Base-by-base conservation (phyloP, 192 early-diverging fungal genomes). In the Podila clonocystis region DNA sequence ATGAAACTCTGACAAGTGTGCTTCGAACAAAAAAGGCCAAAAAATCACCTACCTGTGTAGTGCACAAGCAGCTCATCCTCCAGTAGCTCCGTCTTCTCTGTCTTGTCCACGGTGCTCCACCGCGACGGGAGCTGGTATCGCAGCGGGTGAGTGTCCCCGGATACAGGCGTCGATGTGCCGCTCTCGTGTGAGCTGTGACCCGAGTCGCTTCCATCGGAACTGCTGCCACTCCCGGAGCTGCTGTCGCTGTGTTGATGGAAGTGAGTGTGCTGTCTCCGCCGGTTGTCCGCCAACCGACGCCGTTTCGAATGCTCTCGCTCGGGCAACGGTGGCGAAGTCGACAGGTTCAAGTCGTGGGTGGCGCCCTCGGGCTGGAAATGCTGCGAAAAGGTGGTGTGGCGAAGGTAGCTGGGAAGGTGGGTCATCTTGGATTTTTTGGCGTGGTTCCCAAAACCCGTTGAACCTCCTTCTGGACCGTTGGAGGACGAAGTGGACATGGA, bases 11-110 rank as follows among this genome's bases (percentile, higher is more conserved):
- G 20, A n/a, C 49, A 0, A 4, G 49, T 19, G 15, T 52, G 50
- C 17, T 52, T 20, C 50, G 13, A 52, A 6, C 9, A 55, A 26
- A 26, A 62, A 31, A 38, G 13, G 20, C 9, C 9, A 55, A 26
- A 26, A 62, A 31, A 38, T 61, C 36, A 63, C n/a, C 22, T 2
- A 67, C 73, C 82, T 59, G 70, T 68, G 45, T 74, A 75, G 48
- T 68, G 63, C 9, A 76, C 72, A 48, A 67, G 65, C 63, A 76
- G 60, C 34, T 83, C 73, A 58, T 82, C 75, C 61, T 79, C 75
- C 5, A 65, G 67, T 8, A 79, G 75, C 17, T 65, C 52, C 1
- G 75, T 79, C 65, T 79, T 79, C 22, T 79, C 75, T 4, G 67
- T 75, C 58, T 83, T 75, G 50, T 71, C 73, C 9, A 60, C 36